Conservation (phyloP, 2,329 filamentous ascomycete genomes). For the Cordyceps cicadae region DNA sequence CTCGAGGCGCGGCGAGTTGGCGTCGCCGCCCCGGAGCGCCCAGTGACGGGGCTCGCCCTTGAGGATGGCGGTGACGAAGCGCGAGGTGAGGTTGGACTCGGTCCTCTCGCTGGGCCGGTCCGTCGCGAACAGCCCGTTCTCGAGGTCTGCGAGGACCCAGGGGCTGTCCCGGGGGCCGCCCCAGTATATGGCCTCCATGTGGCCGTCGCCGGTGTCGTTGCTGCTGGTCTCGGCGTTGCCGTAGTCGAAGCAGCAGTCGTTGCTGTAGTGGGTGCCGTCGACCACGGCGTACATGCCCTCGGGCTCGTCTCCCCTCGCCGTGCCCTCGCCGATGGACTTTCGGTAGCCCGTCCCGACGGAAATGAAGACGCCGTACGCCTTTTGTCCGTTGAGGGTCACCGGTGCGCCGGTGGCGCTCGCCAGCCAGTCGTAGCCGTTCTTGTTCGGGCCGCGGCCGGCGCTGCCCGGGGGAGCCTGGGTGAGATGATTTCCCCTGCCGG, state of each 20-base stretch:
- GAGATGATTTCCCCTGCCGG: slow-evolving; percentile 52
- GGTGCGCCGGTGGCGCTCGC: slow-evolving; percentile 52
- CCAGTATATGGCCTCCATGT: slow-evolving; percentile 64
- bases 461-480: slow-evolving; percentile 51
- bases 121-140: slow-evolving; percentile 59
- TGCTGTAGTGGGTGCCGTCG: slow-evolving; percentile 53
- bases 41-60: slow-evolving; percentile 50
- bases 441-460: slow-evolving; percentile 46
- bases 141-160: slow-evolving; percentile 62
- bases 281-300: slow-evolving; percentile 55
- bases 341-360: slow-evolving; percentile 56
- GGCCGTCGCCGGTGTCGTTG: slow-evolving; percentile 49
- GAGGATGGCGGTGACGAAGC: slow-evolving; percentile 49
- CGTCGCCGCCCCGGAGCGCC: slow-evolving; percentile 52
- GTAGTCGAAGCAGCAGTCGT: slow-evolving; percentile 49
- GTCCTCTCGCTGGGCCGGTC: slow-evolving; percentile 37
- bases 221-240: slow-evolving; percentile 48
- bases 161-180: slow-evolving; percentile 54
- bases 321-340: slow-evolving; percentile 45
- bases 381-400: slow-evolving; percentile 51
- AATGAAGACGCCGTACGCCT: slow-evolving; percentile 56
- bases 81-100: slow-evolving; percentile 43
- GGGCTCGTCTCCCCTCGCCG: slow-evolving; percentile 44
- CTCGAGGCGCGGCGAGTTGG: slow-evolving; percentile 43
- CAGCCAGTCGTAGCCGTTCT: slow-evolving; percentile 50